Evolutionary conservation across 192 early-diverging fungal genomes (phyloP), one percentile per base, ranked within the genome.

Genomic region (Umbelopsis sp.): DNA sequence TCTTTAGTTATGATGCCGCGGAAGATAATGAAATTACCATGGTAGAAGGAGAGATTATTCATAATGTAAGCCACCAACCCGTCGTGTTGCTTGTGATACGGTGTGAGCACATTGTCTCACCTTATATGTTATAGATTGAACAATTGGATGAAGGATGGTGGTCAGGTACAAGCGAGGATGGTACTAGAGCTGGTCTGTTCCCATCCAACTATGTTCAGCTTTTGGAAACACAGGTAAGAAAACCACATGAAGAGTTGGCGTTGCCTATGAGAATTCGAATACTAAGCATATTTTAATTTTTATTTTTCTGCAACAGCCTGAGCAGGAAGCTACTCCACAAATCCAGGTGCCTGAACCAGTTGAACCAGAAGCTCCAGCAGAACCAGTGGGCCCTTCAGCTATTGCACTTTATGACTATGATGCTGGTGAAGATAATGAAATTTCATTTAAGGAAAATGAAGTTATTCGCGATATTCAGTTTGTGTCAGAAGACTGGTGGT

Each of bases 91-190:
- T 41, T 6, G 36, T 3, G 36, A 5, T 38, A 38, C 8, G 8
- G 36, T n/a, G n/a, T n/a, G n/a, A 26, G 24, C 1, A 26, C 1
- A 0, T 53, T 24, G 21, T 26, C 5, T 53, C 6, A n/a, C n/a
- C n/a, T 54, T 54, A 54, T 12, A 21, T 25, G 53, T 83, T 74
- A 17, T 85, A 88, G 25, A 91, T 98, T 45, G 89, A 91, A 20
- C 86, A 94, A 81, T 53, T 94, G 51, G 94, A 94, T 77, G 91
- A 94, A 43, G 95, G 93, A 44, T 98, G 96, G 96, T 97, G 95
- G 96, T 86, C 89, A 45, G 96, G 94, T 65, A 84, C 84, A 31
- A 91, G 89, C 67, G 82, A 91, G 66, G 88, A 92, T 74, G 93
- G 93, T 12, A 74, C 81, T 24, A 82, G 88, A 11, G 83, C 83